Percentiles rank a stretch among this genome's conserved stretches.
These are phyloP conservation scores for Alternaria novae-zelandiae DNA, from an alignment of 2,329 filamentous ascomycete species.

Conservation along the genomic window DNA sequence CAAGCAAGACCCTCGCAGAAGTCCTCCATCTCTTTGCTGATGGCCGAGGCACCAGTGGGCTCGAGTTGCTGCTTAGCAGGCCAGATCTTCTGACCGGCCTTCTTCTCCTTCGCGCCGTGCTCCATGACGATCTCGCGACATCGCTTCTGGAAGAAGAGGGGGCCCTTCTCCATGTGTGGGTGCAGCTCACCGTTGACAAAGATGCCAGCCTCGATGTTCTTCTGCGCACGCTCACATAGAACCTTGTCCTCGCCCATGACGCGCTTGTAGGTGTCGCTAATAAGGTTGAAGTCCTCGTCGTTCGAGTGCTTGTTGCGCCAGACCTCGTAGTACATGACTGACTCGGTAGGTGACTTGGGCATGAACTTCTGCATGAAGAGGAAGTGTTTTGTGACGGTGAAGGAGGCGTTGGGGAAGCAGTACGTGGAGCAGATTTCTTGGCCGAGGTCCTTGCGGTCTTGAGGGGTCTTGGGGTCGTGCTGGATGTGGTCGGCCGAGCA, in stretches of 20 bases:
- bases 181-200: conserved; percentile 70
- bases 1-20: conserved; percentile 39
- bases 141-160: conserved; percentile 62
- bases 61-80: conserved; percentile 52
- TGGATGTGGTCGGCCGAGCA: conserved; percentile 40
- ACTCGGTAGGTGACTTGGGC: conserved; percentile 58
- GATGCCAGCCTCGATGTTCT: conserved; percentile 66
- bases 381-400: conserved; percentile 56
- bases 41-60: conserved; percentile 19
- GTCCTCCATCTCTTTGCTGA: conserved; percentile 34
- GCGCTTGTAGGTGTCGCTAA: conserved; percentile 67
- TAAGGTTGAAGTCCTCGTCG: conserved; percentile 64
- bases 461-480: conserved; percentile 39
- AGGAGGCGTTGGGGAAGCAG: conserved; percentile 40
- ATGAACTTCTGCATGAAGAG: conserved; percentile 70
- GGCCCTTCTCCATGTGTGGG: conserved; percentile 65
- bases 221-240: conserved; percentile 65
- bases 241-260: conserved; percentile 70
- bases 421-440: conserved; percentile 42
- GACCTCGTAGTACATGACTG: conserved; percentile 67
- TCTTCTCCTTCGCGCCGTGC: conserved; percentile 57
- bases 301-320: conserved; percentile 66
- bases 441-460: conserved; percentile 31
- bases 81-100: conserved; percentile 58
- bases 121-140: conserved; percentile 58